Evolutionary conservation across 768 basidiomycete genomes (phyloP), one percentile per base, ranked within the genome.

Genomic region (Mycena galericulata): DNA sequence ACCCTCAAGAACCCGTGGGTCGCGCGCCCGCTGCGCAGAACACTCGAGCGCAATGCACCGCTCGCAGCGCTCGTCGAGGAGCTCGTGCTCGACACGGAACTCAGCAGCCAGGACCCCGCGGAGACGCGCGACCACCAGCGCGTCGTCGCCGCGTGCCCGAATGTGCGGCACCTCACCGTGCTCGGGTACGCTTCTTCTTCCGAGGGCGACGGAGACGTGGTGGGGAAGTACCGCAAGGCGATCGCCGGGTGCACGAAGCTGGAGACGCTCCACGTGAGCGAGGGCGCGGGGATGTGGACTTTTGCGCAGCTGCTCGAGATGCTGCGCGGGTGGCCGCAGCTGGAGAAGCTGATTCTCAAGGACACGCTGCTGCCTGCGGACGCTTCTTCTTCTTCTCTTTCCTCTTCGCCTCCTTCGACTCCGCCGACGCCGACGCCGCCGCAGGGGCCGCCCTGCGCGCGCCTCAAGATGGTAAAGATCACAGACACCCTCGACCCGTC

Each of bases 381-480:
- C 6, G 6, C 34, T n/a, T n/a, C n/a, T 36, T 6, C 6, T 14
- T 36, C 34, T 14, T 6, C 6, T 36, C 34, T 14, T 36, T 36
- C 34, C n/a, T 2, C 6, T 36, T 36, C 34, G n/a, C n/a, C n/a
- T n/a, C n/a, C n/a, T n/a, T n/a, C n/a, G n/a, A n/a, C 34, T 6
- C 34, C 32, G 6, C 46, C 43, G 2, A 14, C n/a, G 3, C 66
- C 18, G 1, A 54, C 30, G 26, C 7, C 5, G 0, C 53, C n/a
- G n/a, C n/a, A n/a, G n/a, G 38, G 29, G 22, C 3, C 18, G 24
- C 26, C 47, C 10, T 63, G 56, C 43, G 2, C 67, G 0, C 11
- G 3, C 0, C 34, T 68, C 30, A 68, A 63, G 62, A 68, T 68
- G 67, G 67, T 68, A 14, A 68, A 68, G 62, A 63, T 68, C 34